Evolutionary conservation across 371 early-diverging fungal species (phyloP), one percentile per base, ranked within the genome.

Genomic region (Zychaea mexicana): DNA sequence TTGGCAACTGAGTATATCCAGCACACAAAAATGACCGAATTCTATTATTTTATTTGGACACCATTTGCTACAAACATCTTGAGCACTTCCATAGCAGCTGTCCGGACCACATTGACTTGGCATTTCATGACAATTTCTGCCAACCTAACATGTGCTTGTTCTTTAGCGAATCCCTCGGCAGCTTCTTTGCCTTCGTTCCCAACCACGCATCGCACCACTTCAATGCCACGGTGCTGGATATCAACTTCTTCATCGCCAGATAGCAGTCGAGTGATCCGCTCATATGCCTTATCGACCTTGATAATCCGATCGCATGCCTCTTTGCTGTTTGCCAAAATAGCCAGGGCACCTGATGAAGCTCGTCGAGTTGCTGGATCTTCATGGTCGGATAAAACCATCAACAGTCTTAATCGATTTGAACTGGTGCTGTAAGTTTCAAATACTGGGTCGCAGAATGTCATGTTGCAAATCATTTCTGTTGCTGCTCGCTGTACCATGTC

Each of bases 381-480:
- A 27, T 87, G 85, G 57, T 95, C 95, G 1, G 91, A 88, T 24
- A 98, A 73, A 1, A 96, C 95, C 27, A 96, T 73, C 70, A 96
- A 70, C 32, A 96, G 71, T 42, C 92, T 87, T 49, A 96, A 78
- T 36, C 84, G 81, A 42, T 82, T 84, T 31, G 73, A 77, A 21
- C 79, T 72, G 47, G 65, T 64, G 62, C 85, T 83, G 64, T 93
- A 96, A 2, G 76, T 62, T 47, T 88, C 88, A 78, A 90, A 94
- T n/a, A 95, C 96, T 0, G 83, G 78, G 15, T 86, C 88, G 57
- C 87, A 88, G 67, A 90, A 90, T 59, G 96, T 89, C 94, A 97
- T 90, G 78, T 98, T 98, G 76, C 97, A 96, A 1, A 96, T 71
- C 26, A 91, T 83, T 72, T 98, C 98, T 2, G 95, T 93, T 2